Evolutionary conservation across 2,329 filamentous ascomycete genomes (phyloP), one percentile per base, ranked within the genome.

Genomic region (Fusarium praegraminearum): DNA sequence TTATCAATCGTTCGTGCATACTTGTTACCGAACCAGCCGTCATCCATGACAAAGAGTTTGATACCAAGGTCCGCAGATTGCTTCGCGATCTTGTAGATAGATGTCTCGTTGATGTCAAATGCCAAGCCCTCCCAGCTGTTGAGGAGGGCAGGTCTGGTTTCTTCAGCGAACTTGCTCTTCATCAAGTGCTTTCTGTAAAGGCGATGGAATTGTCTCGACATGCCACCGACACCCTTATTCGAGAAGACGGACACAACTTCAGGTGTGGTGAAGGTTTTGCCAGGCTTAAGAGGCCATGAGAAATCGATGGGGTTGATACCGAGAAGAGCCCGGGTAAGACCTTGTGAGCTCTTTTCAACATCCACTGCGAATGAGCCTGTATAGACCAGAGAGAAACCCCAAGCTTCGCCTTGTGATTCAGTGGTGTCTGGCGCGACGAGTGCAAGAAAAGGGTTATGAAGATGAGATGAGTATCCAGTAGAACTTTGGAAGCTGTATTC

Each of bases 41-140:
- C 89, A 44, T 91, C 89, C 60, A 89, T 84, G 1, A 91, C 89
- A 43, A 91, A 88, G 0, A 91, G 81, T 62, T 86, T 84, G 26
- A 87, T 83, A 0, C 89, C 89, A 1, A 91, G 82, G 3, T 83
- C 82, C 0, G 88, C 87, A 2, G 88, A 83, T 66, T 88, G 83
- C 38, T 84, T 73, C 0, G 88, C 88, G 0, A 91, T 80, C 1
- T 80, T 79, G 22, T 87, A 84, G 40, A 91, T 83, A 1, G 82
- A 84, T 5, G 80, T 84, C 51, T 87, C 79, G 68, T 90, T 87
- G 74, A 84, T 87, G 61, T 89, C 77, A 63, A 89, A 90, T 7
- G 82, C 81, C 0, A 90, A 78, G 0, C 88, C 89, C 71, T 91
- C 89, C 89, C 89, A 91, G 44, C 87, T 89, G 76, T 91, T 91